Evolutionary conservation across 306 rosid species (phyloP), one percentile per base, ranked within the genome.

Genomic region (Malus asiatica): DNA sequence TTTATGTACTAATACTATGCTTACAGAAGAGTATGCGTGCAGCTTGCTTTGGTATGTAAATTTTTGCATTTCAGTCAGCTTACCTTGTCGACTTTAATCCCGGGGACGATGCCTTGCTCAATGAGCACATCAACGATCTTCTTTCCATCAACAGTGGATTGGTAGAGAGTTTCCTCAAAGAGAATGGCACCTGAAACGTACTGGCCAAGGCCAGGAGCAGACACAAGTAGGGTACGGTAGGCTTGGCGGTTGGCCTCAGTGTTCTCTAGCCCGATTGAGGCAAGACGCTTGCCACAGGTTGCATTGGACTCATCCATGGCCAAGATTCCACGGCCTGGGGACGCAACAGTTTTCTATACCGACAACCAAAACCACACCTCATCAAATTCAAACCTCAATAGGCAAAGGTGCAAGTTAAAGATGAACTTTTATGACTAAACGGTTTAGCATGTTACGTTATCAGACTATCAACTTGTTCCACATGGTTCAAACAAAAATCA

Each of bases 241-340:
- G 98, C 98, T 70, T 93, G 98, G 80, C 98, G 94, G 87, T 93
- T 93, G 53, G 86, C 93, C 76, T 93, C 98, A 0, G 98, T 93
- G 91, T 93, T 93, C 86, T 93, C 98, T 23, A 93, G 58, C 64
- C 98, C 98, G 68, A 93, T 90, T n/a, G 98, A 93, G 18, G 95
- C 98, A 75, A 93, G 78, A 78, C 98, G 94, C 89, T 93, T 93
- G 72, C 98, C 98, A 30, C 93, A 88, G 18, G 98, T 93, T 14
- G 98, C 98, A 71, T 93, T 93, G 0, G 98, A 93, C 84, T 93
- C 98, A 44, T 93, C 98, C 98, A 93, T 93, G 29, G 98, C 98
- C 94, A 93, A 83, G 52, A 93, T 93, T 23, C 98, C 98, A 75
- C 93, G 96, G 63, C 98, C 98, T 3, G 98, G 96, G 3, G 96